These are phyloP conservation scores for Venturia pyrina DNA, from an alignment of 2,329 filamentous ascomycete species.

Conservation along the genomic window DNA sequence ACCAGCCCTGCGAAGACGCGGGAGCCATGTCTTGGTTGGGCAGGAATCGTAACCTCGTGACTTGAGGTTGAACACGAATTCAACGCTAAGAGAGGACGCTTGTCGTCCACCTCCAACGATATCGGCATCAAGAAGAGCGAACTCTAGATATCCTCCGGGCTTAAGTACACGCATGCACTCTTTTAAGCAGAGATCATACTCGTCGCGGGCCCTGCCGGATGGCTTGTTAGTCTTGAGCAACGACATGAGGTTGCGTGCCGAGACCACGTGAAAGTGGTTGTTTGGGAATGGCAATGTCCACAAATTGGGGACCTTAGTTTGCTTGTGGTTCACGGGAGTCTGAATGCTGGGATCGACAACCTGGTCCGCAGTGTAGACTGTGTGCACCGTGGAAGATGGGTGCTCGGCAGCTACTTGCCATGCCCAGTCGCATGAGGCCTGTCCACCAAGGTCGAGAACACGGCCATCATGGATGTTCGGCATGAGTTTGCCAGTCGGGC, in stretches of 20 bases:
- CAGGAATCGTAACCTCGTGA: conserved; percentile 81
- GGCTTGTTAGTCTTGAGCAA: conserved; percentile 58
- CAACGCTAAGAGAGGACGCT: conserved; percentile 73
- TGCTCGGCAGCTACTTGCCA: conserved; percentile 87
- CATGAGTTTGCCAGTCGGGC: conserved; percentile 45
- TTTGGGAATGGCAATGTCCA: conserved; percentile 77
- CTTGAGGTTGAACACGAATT: conserved; percentile 84
- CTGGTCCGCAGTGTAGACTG: conserved; percentile 54
- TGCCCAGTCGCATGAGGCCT: conserved; percentile 83
- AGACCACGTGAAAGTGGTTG: conserved; percentile 83
- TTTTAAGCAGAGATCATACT: conserved; percentile 74
- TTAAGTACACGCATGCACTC: conserved; percentile 90
- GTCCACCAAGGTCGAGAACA: conserved; percentile 79
- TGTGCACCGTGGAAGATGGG: conserved; percentile 77
- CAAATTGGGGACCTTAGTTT: conserved; percentile 65
- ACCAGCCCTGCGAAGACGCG: conserved; percentile 61
- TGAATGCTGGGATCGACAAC: conserved; percentile 36
- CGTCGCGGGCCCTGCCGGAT: conserved; percentile 42
- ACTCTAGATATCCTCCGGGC: conserved; percentile 87
- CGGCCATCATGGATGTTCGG: conserved; percentile 47
- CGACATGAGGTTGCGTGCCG: conserved; percentile 75
- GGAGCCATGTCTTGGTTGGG: conserved; percentile 72
- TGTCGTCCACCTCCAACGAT: conserved; percentile 74
- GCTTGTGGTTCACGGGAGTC: conserved; percentile 79
- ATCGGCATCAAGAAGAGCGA: conserved; percentile 79